These are phyloP conservation scores for Beta corolliflora DNA, from an alignment of 179 eudicot genomes.

Conservation along the genomic window DNA sequence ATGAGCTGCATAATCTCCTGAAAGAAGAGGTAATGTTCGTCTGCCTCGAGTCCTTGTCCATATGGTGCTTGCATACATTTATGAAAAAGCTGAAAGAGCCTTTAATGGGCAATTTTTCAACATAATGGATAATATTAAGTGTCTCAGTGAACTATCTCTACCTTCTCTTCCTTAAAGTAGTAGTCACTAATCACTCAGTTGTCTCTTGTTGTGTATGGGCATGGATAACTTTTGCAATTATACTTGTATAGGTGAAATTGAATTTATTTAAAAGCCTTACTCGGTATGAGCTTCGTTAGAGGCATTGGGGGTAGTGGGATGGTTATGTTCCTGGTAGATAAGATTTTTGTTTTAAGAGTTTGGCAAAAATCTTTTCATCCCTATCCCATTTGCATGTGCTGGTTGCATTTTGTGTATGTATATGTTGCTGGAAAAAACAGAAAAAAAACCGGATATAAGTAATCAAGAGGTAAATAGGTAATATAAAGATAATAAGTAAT, in stretches of 20 bases:
- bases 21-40: slow-evolving; percentile 85
- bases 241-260: too few species aligned
- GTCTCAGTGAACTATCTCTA: not conserved
- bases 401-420: too few species aligned
- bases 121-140: not conserved
- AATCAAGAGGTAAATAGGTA: too few species aligned
- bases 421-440: too few species aligned
- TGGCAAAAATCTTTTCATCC: too few species aligned
- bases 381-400: too few species aligned
- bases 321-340: too few species aligned
- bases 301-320: not conserved
- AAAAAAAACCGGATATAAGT: too few species aligned
- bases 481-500: too few species aligned
- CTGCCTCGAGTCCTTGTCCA: too few species aligned
- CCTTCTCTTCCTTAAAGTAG: not conserved
- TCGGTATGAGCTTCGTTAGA: not conserved
- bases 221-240: not conserved
- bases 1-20: slow-evolving; percentile 82
- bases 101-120: not conserved
- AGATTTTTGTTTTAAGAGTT: too few species aligned
- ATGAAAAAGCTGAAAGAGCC: not conserved
- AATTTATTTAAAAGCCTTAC: not conserved
- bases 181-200: not conserved
- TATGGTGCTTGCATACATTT: not conserved
- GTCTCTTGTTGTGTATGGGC: not conserved